Conservation (phyloP, 2,329 filamentous ascomycete species). For the Knoxdaviesia capensis region DNA sequence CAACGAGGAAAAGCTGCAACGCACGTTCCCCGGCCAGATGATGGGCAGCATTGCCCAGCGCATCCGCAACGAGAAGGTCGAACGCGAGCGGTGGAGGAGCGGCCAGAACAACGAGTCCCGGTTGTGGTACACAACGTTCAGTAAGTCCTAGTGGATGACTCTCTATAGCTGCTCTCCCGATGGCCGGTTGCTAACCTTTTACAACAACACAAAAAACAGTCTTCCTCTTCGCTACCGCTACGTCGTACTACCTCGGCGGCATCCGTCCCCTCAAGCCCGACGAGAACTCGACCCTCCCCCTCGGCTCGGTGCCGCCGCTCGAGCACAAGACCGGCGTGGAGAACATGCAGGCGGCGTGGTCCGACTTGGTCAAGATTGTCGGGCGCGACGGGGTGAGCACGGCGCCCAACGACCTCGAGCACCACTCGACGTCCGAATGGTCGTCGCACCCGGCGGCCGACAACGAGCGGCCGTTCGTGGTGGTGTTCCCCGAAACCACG, state of each 20-base stretch:
- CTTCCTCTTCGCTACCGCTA: conserved; percentile 27
- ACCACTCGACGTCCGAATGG: conserved; percentile 42
- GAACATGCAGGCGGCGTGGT: conserved; percentile 49
- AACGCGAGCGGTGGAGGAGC: conserved; percentile 27
- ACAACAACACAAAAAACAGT: conserved; percentile 14
- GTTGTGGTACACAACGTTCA: conserved; percentile 32
- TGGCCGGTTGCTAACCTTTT: background rate
- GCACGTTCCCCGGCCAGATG: conserved; percentile 36
- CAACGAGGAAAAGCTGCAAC: conserved; percentile 17
- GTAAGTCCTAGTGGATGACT: conserved; percentile 15
- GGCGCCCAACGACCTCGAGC: conserved; percentile 27
- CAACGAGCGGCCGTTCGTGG: conserved; percentile 37
- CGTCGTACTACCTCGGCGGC: conserved; percentile 39
- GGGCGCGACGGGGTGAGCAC: conserved; percentile 47
- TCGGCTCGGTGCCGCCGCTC: conserved; percentile 27
- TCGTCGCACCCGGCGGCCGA: conserved; percentile 33
- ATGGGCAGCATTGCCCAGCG: conserved; percentile 36
- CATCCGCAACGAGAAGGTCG: conserved; percentile 30
- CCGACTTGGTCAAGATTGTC: conserved; percentile 44
- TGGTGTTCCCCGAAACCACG: conserved; percentile 59
- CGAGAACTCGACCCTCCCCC: conserved; percentile 36
- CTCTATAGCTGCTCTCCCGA: background rate
- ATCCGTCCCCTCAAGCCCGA: conserved; percentile 28
- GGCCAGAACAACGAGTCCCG: conserved; percentile 17
- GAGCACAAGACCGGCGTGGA: conserved; percentile 36